These are phyloP conservation scores for Yarrowia galli DNA, from an alignment of 1,139 yeast species.

Conservation along the genomic window DNA sequence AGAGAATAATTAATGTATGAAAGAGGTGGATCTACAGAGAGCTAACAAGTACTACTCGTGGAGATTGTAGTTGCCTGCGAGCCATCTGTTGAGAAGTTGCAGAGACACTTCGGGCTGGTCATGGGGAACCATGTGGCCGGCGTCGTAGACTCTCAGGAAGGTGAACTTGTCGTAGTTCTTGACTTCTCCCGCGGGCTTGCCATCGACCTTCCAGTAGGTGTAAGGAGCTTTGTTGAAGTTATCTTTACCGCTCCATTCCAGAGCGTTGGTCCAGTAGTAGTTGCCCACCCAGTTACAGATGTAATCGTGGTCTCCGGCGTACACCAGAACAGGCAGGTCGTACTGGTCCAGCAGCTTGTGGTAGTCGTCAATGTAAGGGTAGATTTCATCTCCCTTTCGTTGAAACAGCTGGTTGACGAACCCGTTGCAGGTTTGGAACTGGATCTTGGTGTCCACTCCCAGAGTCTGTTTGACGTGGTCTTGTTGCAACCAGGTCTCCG, in stretches of 20 bases:
- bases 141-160: constrained; percentile 68
- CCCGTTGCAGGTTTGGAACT: constrained; percentile 78
- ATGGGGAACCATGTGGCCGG: constrained; percentile 77
- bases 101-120: constrained; percentile 76
- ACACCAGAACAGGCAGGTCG: constrained; percentile 73
- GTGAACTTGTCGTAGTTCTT: constrained; percentile 65
- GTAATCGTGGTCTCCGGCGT: constrained; percentile 90
- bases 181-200: constrained; percentile 59
- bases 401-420: constrained; percentile 61
- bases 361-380: constrained; percentile 70
- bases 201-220: constrained; percentile 50
- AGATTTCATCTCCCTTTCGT: constrained; percentile 72
- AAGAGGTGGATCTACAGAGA: too few relatives aligned
- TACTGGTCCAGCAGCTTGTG: constrained; percentile 67
- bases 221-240: constrained; percentile 49
- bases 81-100: constrained; percentile 80
- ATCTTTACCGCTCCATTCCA: constrained; percentile 65
- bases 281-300: constrained; percentile 93
- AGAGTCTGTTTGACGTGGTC: constrained; percentile 75
- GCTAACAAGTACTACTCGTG: background rate
- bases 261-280: constrained; percentile 73
- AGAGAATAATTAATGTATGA: background rate
- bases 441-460: constrained; percentile 86
- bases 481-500: constrained; percentile 72
- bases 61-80: constrained; percentile 46